These are phyloP conservation scores for Candida loeiensis DNA, from an alignment of 805 yeast genomes.

Conservation along the genomic window DNA sequence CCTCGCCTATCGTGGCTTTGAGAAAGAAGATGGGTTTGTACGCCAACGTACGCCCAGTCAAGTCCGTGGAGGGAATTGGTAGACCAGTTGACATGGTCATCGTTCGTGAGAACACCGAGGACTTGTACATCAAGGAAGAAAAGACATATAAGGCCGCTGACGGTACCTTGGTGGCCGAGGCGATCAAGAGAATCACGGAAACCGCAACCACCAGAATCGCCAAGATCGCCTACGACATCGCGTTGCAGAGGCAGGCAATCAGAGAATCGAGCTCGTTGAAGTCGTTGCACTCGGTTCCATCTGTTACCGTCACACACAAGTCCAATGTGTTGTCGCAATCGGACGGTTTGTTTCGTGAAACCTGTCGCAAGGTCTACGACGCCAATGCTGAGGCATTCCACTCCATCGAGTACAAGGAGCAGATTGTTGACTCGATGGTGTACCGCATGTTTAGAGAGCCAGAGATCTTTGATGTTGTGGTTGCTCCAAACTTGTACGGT, in stretches of 20 bases:
- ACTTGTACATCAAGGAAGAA: conserved; percentile 93
- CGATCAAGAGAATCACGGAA: conserved; percentile 93
- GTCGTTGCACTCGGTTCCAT: conserved; percentile 46
- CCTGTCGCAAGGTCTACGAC: conserved; percentile 59
- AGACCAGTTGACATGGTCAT: conserved; percentile 95
- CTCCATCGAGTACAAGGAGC: conserved; percentile 75
- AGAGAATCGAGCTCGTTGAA: conserved; percentile 52
- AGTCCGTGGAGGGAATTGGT: conserved; percentile 80
- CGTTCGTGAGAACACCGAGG: conserved; percentile 98
- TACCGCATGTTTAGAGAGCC: conserved; percentile 99
- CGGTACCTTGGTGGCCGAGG: conserved; percentile 92
- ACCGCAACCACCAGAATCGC: conserved; percentile 83
- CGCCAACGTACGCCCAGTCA: conserved; percentile 97
- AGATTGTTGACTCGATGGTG: conserved; percentile 98
- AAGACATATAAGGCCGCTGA: conserved; percentile 61
- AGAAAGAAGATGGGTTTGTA: conserved; percentile 92
- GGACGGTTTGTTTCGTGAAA: conserved; percentile 95
- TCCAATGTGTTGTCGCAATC: conserved; percentile 89
- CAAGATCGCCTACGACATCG: conserved; percentile 87
- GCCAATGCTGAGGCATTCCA: conserved; percentile 56
- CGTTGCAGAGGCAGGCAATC: conserved; percentile 80
- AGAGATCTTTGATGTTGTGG: conserved; percentile 93
- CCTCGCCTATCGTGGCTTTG: conserved; percentile 98
- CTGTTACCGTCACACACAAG: conserved; percentile 92
- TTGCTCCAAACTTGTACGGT: conserved; percentile 97